These are phyloP conservation scores for Phragmites australis DNA, from an alignment of 176 grass and related monocot genomes.

Conservation along the genomic window DNA sequence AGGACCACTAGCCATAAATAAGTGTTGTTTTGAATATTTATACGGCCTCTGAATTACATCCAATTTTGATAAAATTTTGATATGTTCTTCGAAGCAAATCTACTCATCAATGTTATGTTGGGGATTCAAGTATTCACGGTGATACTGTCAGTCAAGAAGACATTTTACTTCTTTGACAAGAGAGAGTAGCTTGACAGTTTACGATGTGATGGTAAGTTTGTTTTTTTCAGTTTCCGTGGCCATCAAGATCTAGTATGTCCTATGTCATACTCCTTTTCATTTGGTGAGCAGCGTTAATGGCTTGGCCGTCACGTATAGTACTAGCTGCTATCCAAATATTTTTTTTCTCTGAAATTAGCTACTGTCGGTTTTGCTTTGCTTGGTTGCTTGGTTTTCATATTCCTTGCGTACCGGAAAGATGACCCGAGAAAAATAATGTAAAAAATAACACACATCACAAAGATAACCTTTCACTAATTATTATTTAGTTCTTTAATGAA, in stretches of 20 bases:
- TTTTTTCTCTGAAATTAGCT: background rate
- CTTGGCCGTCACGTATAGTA: conserved; percentile 37
- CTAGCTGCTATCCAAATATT: background rate
- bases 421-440: background rate
- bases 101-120: background rate
- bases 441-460: background rate
- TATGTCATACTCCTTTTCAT: background rate
- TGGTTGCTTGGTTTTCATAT: conserved; percentile 25
- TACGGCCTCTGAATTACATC: background rate
- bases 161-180: background rate
- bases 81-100: background rate
- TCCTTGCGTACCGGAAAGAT: conserved; percentile 32
- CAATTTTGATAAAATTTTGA: background rate
- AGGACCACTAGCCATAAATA: background rate
- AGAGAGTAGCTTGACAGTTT: no score
- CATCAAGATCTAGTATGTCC: background rate
- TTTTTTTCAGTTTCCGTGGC: background rate
- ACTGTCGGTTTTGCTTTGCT: conserved; percentile 28
- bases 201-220: background rate
- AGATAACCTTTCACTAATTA: background rate
- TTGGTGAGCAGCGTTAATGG: background rate
- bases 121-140: background rate
- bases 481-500: background rate
- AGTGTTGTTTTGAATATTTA: background rate
- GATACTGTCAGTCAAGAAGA: background rate